These are phyloP conservation scores for Blastobotrys apis DNA, from an alignment of 1,139 yeast species.

Conservation along the genomic window DNA sequence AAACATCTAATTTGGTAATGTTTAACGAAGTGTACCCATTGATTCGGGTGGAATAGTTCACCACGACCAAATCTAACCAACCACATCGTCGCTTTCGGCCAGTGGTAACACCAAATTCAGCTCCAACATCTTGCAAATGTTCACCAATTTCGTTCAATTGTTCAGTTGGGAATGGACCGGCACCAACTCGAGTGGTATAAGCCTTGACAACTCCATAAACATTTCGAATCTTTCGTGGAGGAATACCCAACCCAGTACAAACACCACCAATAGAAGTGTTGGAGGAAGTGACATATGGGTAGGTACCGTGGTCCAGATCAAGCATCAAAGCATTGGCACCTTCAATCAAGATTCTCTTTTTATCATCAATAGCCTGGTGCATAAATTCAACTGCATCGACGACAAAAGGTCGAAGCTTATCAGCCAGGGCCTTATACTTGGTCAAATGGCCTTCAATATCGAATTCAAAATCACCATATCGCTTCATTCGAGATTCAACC, in stretches of 20 bases:
- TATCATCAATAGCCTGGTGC: conserved; percentile 71
- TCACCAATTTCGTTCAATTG: conserved; percentile 87
- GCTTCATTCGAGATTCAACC: conserved; percentile 71
- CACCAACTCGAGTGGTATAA: conserved; percentile 98
- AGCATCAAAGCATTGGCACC: conserved; percentile 99
- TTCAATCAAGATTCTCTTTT: conserved; percentile 87
- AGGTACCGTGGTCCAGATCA: conserved; percentile 97
- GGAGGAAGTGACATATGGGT: conserved; percentile 95
- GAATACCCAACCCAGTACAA: conserved; percentile 91
- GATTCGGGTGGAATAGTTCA: conserved; percentile 83
- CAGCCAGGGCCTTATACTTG: conserved; percentile 70
- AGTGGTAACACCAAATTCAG: conserved; percentile 96
- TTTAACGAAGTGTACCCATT: conserved; percentile 94
- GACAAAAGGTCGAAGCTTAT: conserved; percentile 78
- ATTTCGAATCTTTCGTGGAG: conserved; percentile 75
- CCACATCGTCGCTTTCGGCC: conserved; percentile 99
- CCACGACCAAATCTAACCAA: conserved; percentile 94
- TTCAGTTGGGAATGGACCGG: conserved; percentile 99
- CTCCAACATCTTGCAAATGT: conserved; percentile 84
- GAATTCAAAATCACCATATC: conserved; percentile 91
- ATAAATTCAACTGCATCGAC: conserved; percentile 89
- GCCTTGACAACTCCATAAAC: conserved; percentile 97
- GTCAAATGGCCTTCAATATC: conserved; percentile 77
- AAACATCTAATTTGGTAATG: conserved; percentile 91
- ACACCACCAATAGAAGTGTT: conserved; percentile 98